Evolutionary conservation across 306 rosid genomes (phyloP).

Genomic region (Pachyrhizus erosus): DNA sequence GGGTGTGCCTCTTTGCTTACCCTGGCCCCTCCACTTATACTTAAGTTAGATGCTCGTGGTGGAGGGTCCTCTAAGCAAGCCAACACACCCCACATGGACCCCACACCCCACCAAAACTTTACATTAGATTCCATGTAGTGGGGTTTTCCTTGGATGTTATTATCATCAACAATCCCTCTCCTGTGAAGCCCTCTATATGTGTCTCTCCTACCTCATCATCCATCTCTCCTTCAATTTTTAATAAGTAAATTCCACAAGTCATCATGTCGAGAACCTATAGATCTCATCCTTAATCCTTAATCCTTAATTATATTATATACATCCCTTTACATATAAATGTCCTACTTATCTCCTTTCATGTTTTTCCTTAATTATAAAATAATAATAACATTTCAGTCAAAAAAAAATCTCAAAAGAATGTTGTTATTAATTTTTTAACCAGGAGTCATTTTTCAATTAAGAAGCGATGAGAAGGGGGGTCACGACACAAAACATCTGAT

Average conservation of each 20-base stretch:
- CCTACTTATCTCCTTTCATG: background rate
- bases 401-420: background rate
- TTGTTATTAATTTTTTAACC: background rate
- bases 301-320: too few relatives aligned
- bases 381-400: background rate
- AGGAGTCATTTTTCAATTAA: background rate
- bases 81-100: conserved; percentile 1
- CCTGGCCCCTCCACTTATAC: background rate
- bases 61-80: conserved; percentile 11
- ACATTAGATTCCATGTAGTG: conserved; percentile 43
- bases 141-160: too few relatives aligned
- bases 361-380: background rate
- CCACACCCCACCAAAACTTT: conserved; percentile 30
- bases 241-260: background rate
- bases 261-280: background rate
- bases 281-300: conserved; percentile 35
- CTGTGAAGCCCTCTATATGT: background rate
- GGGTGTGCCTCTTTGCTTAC: conserved; percentile 12
- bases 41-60: background rate
- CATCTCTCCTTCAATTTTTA: background rate
- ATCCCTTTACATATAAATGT: background rate
- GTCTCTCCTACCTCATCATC: background rate
- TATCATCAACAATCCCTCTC: background rate
- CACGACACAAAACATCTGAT: background rate
- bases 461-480: background rate